phyloP scores from a whole-genome alignment of 2,329 filamentous ascomycete genomes.

The Plenodomus lindquistii region DNA sequence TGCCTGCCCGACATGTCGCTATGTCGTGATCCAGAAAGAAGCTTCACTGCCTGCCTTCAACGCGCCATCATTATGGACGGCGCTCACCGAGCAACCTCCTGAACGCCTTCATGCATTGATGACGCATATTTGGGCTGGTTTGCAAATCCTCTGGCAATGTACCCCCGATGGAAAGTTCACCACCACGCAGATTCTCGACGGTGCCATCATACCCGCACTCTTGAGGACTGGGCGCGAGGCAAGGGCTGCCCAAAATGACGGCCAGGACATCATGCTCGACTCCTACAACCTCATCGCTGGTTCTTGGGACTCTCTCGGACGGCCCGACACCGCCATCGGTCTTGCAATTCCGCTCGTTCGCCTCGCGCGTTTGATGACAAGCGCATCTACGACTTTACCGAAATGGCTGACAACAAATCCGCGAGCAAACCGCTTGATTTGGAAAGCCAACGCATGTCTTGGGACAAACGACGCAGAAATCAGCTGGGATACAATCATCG shows the following conservation, averaged over 20 bases:
- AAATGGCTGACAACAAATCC: slow-evolving; percentile 27
- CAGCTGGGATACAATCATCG: slow-evolving; percentile 28
- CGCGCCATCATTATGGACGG: slow-evolving; percentile 29
- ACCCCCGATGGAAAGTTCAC: slow-evolving; percentile 21
- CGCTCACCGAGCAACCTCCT: slow-evolving; percentile 25
- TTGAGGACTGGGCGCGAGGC: slow-evolving; percentile 6
- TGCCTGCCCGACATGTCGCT: slow-evolving; percentile 35
- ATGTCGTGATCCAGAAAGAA: slow-evolving; percentile 18
- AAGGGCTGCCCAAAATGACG: background rate
- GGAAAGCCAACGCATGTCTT: slow-evolving; percentile 35
- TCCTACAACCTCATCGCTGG: slow-evolving; percentile 28
- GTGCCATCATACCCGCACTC: slow-evolving; percentile 28
- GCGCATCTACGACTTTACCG: slow-evolving; percentile 23
- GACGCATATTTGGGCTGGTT: slow-evolving; percentile 20
- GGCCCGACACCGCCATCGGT: slow-evolving; percentile 25
- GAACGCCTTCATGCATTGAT: slow-evolving; percentile 25
- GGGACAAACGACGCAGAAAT: slow-evolving; percentile 15
- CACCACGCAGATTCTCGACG: slow-evolving; percentile 21
- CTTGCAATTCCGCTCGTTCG: slow-evolving; percentile 35
- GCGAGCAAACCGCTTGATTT: slow-evolving; percentile 28
- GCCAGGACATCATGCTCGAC: slow-evolving; percentile 20
- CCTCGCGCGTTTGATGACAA: slow-evolving; percentile 34
- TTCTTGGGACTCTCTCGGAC: slow-evolving; percentile 32
- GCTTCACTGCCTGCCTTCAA: slow-evolving; percentile 18
- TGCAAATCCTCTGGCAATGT: slow-evolving; percentile 24